Percentiles rank a stretch among this genome's conserved stretches.
These are phyloP conservation scores for Aristolochia contorta DNA, from an alignment of 164 flowering plant genomes.

Conservation along the genomic window DNA sequence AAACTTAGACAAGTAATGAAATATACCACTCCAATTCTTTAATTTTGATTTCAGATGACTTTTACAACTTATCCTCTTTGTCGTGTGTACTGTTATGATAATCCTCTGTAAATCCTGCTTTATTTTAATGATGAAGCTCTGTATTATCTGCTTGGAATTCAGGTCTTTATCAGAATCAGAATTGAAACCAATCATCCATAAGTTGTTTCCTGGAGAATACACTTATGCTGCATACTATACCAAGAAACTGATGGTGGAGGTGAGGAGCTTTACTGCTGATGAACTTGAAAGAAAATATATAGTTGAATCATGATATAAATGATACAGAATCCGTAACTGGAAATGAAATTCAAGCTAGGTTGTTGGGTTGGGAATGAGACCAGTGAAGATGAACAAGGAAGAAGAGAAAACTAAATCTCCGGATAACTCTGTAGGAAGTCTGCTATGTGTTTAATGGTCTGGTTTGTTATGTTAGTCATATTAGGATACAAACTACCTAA, in stretches of 20 bases:
- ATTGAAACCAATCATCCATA: conserved; percentile 31
- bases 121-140: too few relatives aligned
- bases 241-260: conserved; percentile 40
- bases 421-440: too few relatives aligned
- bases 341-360: not conserved
- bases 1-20: conserved; percentile 27
- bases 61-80: not conserved
- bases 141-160: not conserved
- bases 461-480: too few relatives aligned
- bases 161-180: conserved; percentile 40
- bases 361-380: too few relatives aligned
- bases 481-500: too few relatives aligned
- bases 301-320: too few relatives aligned
- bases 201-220: conserved; percentile 45
- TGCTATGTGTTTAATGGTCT: too few relatives aligned
- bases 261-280: conserved; percentile 5
- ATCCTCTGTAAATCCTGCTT: not conserved
- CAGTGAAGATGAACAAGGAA: too few relatives aligned
- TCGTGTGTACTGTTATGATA: not conserved
- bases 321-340: too few relatives aligned
- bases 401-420: too few relatives aligned
- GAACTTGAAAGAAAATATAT: too few relatives aligned
- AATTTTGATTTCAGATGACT: not conserved
- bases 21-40: not conserved
- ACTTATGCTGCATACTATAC: conserved; percentile 39